phyloP scores from a whole-genome alignment of 257 asterid species.

The Solanum virginianum region DNA sequence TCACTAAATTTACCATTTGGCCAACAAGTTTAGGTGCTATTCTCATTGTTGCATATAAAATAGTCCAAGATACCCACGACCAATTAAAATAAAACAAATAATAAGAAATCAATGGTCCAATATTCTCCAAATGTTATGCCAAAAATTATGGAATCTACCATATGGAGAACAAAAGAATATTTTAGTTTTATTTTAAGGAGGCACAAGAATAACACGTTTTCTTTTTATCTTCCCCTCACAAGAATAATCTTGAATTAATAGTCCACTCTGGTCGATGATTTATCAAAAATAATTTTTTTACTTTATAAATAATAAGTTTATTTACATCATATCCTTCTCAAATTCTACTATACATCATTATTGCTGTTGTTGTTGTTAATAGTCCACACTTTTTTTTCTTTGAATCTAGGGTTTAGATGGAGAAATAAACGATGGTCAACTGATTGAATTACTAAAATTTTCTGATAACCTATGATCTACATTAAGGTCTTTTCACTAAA shows the following conservation, averaged over 20 bases:
- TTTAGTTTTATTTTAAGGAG: neutral
- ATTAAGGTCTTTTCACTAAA: neutral
- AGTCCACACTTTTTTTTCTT: no score
- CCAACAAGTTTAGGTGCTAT: neutral
- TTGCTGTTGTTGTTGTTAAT: no score
- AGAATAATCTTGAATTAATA: neutral
- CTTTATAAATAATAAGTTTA: fast-evolving
- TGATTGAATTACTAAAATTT: neutral
- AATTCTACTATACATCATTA: neutral
- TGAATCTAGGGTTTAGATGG: no score
- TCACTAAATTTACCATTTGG: neutral
- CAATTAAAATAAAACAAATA: neutral
- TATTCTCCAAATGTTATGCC: neutral
- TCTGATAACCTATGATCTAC: neutral
- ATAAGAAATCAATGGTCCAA: neutral
- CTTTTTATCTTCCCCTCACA: neutral
- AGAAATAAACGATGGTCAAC: neutral
- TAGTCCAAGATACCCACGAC: neutral
- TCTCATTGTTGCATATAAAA: neutral
- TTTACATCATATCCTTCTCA: fast-evolving
- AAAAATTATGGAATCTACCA: neutral
- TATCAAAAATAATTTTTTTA: neutral
- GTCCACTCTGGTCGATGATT: no score
- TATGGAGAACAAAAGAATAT: neutral
- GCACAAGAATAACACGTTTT: neutral